Conservation (phyloP, 2,329 filamentous ascomycete genomes). For the Fusarium xyrophilum region DNA sequence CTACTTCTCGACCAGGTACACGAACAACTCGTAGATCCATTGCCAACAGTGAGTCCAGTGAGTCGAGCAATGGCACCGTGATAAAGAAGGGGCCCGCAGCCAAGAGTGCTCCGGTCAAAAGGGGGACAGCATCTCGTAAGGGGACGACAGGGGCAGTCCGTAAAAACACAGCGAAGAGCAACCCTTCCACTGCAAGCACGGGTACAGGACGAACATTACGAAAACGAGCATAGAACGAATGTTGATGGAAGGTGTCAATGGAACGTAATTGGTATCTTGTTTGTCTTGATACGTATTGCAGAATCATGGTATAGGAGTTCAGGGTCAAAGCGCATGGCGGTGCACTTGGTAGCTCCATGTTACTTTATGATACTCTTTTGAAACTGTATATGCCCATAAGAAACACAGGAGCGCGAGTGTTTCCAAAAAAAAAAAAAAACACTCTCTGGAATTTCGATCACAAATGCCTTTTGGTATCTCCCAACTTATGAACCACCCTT, state of each 20-base stretch:
- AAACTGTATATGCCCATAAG: conserved; percentile 19
- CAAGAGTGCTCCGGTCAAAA: conserved; percentile 53
- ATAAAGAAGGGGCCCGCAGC: conserved; percentile 60
- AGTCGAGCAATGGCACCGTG: conserved; percentile 69
- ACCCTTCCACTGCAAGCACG: conserved; percentile 49
- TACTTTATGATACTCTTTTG: conserved; percentile 16
- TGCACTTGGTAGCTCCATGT: conserved; percentile 23
- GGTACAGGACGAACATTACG: conserved; percentile 61
- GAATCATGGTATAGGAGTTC: conserved; percentile 33
- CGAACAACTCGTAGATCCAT: conserved; percentile 62
- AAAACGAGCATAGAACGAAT: conserved; percentile 54
- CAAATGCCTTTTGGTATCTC: conserved; percentile 25
- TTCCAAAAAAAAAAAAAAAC: conserved; percentile 8
- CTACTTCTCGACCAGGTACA: conserved; percentile 50
- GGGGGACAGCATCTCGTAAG: conserved; percentile 63
- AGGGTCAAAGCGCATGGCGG: conserved; percentile 8
- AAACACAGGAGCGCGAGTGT: conserved; percentile 29
- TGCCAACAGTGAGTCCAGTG: conserved; percentile 67
- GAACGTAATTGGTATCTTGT: not conserved
- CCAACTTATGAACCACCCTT: conserved; percentile 42
- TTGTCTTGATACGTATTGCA: conserved; percentile 11
- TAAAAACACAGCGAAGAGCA: conserved; percentile 43
- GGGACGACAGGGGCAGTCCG: conserved; percentile 59
- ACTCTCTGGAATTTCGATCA: conserved; percentile 27
- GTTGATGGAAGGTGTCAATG: conserved; percentile 10